Conservation (phyloP, 1,284 basidiomycete genomes). For the Mycena sp. region DNA sequence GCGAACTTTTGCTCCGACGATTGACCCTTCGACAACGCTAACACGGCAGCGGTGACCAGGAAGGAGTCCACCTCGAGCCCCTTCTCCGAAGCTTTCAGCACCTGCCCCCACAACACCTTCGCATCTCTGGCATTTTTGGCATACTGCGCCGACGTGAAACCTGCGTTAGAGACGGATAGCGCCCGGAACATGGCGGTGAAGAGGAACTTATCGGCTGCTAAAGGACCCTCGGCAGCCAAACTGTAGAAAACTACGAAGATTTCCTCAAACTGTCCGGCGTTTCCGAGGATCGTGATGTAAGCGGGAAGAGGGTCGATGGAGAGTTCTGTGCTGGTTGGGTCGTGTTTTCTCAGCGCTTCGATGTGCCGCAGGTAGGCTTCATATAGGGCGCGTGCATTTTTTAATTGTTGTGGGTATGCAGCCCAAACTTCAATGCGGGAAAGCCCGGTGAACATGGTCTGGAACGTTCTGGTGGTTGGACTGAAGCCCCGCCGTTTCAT, state of each 20-base stretch:
- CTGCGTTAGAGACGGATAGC: conserved; percentile 45
- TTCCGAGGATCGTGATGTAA: conserved; percentile 73
- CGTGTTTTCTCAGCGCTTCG: conserved; percentile 54
- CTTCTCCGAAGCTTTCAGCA: conserved; percentile 60
- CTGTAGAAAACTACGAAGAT: conserved; percentile 79
- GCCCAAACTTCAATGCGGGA: conserved; percentile 67
- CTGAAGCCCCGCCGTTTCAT: conserved; percentile 83
- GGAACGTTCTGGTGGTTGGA: conserved; percentile 71
- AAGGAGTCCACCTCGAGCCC: conserved; percentile 61
- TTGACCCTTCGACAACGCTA: conserved; percentile 62
- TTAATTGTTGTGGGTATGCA: conserved; percentile 62
- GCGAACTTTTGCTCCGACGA: conserved; percentile 68
- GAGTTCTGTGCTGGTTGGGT: conserved; percentile 57
- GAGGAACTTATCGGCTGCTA: conserved; percentile 63
- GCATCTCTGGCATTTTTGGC: conserved; percentile 60
- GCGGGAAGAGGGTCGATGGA: conserved; percentile 56
- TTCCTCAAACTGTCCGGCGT: conserved; percentile 62
- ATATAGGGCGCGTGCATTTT: conserved; percentile 67
- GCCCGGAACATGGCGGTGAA: conserved; percentile 71
- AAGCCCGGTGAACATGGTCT: conserved; percentile 70
- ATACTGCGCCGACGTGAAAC: conserved; percentile 26
- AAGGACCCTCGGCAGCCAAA: conserved; percentile 64
- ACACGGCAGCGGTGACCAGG: conserved; percentile 58
- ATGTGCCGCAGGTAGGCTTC: conserved; percentile 60
- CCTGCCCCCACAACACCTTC: conserved; percentile 72